These are phyloP conservation scores for Thielaviopsis euricoi DNA, from an alignment of 2,329 filamentous ascomycete genomes.

Conservation along the genomic window DNA sequence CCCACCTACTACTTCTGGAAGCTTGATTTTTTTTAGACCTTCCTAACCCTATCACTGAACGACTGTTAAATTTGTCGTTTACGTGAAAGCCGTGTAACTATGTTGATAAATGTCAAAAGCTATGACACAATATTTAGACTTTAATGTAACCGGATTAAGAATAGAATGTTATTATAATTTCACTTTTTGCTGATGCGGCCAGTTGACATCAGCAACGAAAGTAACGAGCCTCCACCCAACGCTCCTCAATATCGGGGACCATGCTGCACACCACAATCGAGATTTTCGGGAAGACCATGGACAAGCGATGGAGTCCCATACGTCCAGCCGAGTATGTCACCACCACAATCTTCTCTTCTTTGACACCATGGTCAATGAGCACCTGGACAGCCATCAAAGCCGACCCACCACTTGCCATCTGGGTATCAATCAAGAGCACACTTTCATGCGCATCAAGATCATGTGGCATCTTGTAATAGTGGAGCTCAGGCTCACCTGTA, in stretches of 20 bases:
- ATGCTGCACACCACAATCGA: constrained; percentile 74
- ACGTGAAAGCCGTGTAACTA: neutral
- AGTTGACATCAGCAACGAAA: constrained; percentile 51
- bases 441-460: constrained; percentile 60
- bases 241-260: constrained; percentile 63
- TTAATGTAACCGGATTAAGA: too few species aligned
- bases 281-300: constrained; percentile 76
- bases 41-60: neutral
- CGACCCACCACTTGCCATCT: constrained; percentile 82
- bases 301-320: constrained; percentile 67
- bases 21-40: neutral
- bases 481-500: constrained; percentile 81
- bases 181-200: neutral
- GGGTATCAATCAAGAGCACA: constrained; percentile 76
- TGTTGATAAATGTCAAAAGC: too few species aligned
- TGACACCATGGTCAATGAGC: constrained; percentile 84
- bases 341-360: constrained; percentile 71
- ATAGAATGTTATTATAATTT: too few species aligned
- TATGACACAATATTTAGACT: too few species aligned
- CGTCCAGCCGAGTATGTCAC: constrained; percentile 84
- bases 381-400: constrained; percentile 90
- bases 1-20: neutral
- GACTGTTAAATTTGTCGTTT: neutral
- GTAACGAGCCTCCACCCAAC: constrained; percentile 84
- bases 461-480: constrained; percentile 67